These are phyloP conservation scores for Eucommia ulmoides DNA, from an alignment of 257 asterid genomes.

Conservation along the genomic window DNA sequence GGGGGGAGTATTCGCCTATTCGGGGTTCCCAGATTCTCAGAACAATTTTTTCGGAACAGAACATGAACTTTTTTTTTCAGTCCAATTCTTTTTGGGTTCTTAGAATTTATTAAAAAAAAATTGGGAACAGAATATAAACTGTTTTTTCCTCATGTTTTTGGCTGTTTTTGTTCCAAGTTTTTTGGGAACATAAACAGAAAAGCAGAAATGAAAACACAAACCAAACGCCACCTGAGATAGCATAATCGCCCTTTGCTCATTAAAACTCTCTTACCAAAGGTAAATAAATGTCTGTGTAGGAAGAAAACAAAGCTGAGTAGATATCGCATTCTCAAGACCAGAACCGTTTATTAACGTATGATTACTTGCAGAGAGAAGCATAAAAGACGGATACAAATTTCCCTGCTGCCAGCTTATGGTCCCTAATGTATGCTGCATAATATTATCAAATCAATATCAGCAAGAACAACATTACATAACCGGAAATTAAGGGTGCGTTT, in stretches of 20 bases:
- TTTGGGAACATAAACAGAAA: no score
- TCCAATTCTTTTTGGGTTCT: no score
- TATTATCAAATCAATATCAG: constrained; percentile 13
- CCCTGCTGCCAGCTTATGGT: constrained; percentile 99
- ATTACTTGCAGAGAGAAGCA: constrained; percentile 72
- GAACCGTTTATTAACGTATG: constrained; percentile 21
- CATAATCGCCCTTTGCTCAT: no score
- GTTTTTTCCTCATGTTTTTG: no score
- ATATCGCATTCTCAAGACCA: constrained; percentile 25
- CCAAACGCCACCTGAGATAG: background rate
- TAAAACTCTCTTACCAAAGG: constrained; percentile 64
- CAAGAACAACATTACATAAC: constrained; percentile 3
- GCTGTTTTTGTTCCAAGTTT: no score
- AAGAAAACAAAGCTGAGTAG: constrained; percentile 75
- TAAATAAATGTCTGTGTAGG: constrained; percentile 72
- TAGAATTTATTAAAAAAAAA: no score
- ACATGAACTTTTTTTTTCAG: no score
- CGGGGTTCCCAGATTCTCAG: no score
- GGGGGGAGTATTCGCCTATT: no score
- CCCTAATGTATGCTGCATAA: constrained; percentile 87
- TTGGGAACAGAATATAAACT: no score
- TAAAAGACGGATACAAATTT: constrained; percentile 80
- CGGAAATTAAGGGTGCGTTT: constrained; percentile 3
- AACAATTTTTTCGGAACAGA: no score
- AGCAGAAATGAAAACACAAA: no score